Conservation (phyloP, 805 yeast genomes). For the Candida patagonica region DNA sequence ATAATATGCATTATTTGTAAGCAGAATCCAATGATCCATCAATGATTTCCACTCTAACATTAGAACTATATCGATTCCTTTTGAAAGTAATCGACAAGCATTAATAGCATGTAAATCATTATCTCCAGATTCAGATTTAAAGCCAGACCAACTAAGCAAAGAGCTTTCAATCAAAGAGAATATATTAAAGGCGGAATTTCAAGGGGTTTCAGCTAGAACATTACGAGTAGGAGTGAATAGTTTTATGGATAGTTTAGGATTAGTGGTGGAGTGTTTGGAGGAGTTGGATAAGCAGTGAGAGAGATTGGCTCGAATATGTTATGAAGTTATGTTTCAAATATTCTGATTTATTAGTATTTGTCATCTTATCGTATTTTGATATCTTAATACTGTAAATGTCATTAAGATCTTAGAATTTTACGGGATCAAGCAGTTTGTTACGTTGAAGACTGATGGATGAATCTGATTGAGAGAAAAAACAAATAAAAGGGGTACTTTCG, state of each 20-base stretch:
- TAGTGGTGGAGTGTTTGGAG: slow-evolving; percentile 73
- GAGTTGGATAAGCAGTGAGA: slow-evolving; percentile 35
- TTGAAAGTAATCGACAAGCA: slow-evolving; percentile 51
- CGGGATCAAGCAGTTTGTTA: too few relatives aligned
- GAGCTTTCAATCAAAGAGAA: slow-evolving; percentile 31
- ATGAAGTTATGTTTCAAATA: too few relatives aligned
- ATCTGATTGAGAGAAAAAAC: too few relatives aligned
- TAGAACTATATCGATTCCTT: slow-evolving; percentile 48
- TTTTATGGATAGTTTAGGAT: slow-evolving; percentile 64
- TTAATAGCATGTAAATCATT: slow-evolving; percentile 51
- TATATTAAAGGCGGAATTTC: slow-evolving; percentile 39
- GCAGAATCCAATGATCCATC: too few relatives aligned
- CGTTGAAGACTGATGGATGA: too few relatives aligned
- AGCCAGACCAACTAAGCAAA: slow-evolving; percentile 53
- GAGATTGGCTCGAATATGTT: too few relatives aligned
- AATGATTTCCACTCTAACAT: neutral
- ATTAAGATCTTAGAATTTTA: too few relatives aligned
- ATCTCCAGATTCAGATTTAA: slow-evolving; percentile 73
- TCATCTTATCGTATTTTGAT: too few relatives aligned
- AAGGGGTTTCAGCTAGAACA: slow-evolving; percentile 61
- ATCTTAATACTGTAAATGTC: too few relatives aligned
- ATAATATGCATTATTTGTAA: too few relatives aligned
- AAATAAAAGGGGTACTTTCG: too few relatives aligned
- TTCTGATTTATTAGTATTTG: too few relatives aligned
- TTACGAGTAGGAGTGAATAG: slow-evolving; percentile 80